A percentile compares a stretch with the other conserved stretches of the same genome.
These are phyloP conservation scores for Coprinopsis strossmayeri DNA, from an alignment of 768 basidiomycete genomes.

Conservation along the genomic window DNA sequence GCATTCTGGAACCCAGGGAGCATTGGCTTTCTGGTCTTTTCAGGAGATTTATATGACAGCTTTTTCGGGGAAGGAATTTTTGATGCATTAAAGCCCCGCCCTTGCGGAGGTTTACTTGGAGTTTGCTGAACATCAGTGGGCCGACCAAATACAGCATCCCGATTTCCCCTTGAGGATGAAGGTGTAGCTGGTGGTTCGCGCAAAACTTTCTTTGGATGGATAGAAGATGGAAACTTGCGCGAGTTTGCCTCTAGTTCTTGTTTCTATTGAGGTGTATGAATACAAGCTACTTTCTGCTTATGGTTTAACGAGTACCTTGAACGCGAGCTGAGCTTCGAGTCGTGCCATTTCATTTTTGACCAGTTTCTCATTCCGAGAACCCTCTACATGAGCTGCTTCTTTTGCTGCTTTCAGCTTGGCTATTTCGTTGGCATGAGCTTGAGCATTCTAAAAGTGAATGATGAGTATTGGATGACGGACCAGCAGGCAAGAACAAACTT, in stretches of 20 bases:
- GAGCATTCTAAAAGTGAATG: conserved; percentile 35
- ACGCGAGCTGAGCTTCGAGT: conserved; percentile 58
- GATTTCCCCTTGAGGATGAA: conserved; percentile 32
- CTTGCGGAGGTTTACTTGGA: conserved; percentile 28
- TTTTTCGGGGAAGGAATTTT: conserved; percentile 14
- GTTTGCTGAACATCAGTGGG: conserved; percentile 22
- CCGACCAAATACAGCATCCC: conserved; percentile 17
- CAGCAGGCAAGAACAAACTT: conserved; percentile 30
- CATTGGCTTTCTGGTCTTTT: conserved; percentile 24
- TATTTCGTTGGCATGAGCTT: conserved; percentile 54
- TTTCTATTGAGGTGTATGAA: conserved; percentile 36
- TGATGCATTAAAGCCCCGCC: background rate
- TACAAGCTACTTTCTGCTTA: conserved; percentile 3
- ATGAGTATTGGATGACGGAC: conserved; percentile 1
- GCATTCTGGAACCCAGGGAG: conserved; percentile 53
- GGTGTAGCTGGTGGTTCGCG: conserved; percentile 34
- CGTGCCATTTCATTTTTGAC: conserved; percentile 66
- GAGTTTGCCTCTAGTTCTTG: conserved; percentile 57
- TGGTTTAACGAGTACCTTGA: conserved; percentile 43
- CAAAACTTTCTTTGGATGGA: conserved; percentile 32
- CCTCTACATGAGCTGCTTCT: conserved; percentile 53
- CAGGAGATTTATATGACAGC: conserved; percentile 23
- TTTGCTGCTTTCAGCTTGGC: conserved; percentile 51
- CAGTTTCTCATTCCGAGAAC: conserved; percentile 49
- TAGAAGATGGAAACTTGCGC: conserved; percentile 40